A percentile compares a stretch with the other conserved stretches of the same genome.
phyloP scores from a whole-genome alignment of 2,329 filamentous ascomycete species.

The Cercospora citrullina region DNA sequence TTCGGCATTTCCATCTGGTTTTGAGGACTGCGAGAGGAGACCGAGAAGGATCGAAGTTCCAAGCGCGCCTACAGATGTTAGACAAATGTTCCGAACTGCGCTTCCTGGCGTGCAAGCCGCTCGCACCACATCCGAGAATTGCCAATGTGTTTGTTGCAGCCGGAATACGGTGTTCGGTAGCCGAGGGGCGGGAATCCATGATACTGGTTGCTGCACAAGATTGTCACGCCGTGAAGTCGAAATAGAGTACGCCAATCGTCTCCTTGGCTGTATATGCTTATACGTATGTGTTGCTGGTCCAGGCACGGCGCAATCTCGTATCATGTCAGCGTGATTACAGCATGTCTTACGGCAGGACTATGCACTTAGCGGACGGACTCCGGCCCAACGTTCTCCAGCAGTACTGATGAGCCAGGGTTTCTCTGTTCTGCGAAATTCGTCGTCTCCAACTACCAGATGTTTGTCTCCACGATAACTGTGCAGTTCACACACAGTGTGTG shows the following conservation, averaged over 20 bases:
- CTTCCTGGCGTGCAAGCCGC: accelerated
- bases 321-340: background rate
- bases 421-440: background rate
- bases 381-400: background rate
- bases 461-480: too few species aligned
- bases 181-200: background rate
- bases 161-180: background rate
- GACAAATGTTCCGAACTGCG: background rate
- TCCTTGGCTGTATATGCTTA: background rate
- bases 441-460: too few species aligned
- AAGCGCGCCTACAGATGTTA: constrained; percentile 8
- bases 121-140: background rate
- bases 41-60: constrained; percentile 17
- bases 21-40: background rate
- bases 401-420: background rate
- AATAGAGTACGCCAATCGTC: background rate
- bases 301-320: background rate
- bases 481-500: too few species aligned
- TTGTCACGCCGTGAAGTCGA: background rate
- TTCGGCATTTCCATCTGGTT: background rate
- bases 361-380: background rate
- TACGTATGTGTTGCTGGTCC: background rate
- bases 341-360: background rate
- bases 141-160: background rate
- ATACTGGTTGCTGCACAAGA: background rate